These are phyloP conservation scores for Suhomyces choctaworum DNA, from an alignment of 1,139 yeast genomes.

Conservation along the genomic window DNA sequence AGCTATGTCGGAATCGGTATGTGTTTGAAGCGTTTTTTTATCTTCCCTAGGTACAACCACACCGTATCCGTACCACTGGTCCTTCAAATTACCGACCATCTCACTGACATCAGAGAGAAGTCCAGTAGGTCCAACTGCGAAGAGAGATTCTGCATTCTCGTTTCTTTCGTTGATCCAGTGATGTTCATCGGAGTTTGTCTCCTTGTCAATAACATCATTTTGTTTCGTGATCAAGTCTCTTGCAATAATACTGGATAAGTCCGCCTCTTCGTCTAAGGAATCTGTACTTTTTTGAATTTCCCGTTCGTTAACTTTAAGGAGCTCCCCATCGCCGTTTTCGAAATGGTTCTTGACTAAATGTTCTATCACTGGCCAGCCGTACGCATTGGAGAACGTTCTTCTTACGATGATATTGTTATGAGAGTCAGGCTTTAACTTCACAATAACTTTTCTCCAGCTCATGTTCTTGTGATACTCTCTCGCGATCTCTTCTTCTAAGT, in stretches of 20 bases:
- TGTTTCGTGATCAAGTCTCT: slow-evolving; percentile 38
- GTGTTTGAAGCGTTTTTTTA: slow-evolving; percentile 1
- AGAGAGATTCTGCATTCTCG: slow-evolving; percentile 50
- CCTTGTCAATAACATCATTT: slow-evolving; percentile 37
- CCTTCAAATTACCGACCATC: slow-evolving; percentile 40
- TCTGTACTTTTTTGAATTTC: slow-evolving; percentile 14
- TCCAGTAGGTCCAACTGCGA: slow-evolving; percentile 74
- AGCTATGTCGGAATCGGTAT: neutral
- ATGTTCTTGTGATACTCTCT: slow-evolving; percentile 81
- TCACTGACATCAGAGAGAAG: slow-evolving; percentile 63
- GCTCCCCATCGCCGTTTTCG: slow-evolving; percentile 2
- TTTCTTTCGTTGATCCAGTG: slow-evolving; percentile 53
- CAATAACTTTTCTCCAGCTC: slow-evolving; percentile 92
- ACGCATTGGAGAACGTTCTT: slow-evolving; percentile 87
- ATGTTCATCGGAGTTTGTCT: slow-evolving; percentile 18
- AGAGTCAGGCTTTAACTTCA: slow-evolving; percentile 86
- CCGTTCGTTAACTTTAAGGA: neutral
- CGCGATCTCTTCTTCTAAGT: slow-evolving; percentile 80
- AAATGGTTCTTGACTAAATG: slow-evolving; percentile 76
- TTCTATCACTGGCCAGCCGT: slow-evolving; percentile 93
- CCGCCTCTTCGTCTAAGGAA: slow-evolving; percentile 30
- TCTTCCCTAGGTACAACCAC: slow-evolving; percentile 4
- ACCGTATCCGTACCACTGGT: slow-evolving; percentile 37
- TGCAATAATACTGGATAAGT: slow-evolving; percentile 33
- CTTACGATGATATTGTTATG: slow-evolving; percentile 92